phyloP scores from a whole-genome alignment of 2,329 filamentous ascomycete genomes.

The Zymoseptoria passerinii region DNA sequence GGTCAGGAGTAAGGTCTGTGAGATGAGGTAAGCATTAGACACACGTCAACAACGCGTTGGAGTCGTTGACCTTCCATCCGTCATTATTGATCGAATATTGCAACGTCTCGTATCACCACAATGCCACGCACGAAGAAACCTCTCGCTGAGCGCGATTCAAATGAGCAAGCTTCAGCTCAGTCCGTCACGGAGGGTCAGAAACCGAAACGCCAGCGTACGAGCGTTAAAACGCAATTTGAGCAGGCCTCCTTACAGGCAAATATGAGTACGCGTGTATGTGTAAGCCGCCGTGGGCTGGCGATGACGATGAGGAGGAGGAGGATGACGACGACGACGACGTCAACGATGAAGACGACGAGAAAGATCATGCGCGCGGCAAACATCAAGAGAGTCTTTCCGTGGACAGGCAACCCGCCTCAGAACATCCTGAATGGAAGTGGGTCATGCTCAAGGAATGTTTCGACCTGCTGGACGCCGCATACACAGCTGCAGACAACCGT shows the following conservation, averaged over 20 bases:
- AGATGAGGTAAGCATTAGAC: background rate
- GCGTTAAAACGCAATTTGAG: constrained; percentile 5
- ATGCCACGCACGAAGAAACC: constrained; percentile 5
- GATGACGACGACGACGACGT: background rate
- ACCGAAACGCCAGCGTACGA: constrained; percentile 4
- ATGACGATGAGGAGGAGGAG: background rate
- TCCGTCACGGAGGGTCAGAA: background rate
- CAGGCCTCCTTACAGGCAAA: constrained; percentile 1
- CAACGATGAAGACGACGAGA: background rate
- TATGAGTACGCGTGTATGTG: constrained; percentile 6
- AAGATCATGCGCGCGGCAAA: background rate
- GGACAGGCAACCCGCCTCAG: constrained; percentile 1
- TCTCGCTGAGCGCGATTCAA: constrained; percentile 2
- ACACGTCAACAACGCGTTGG: background rate
- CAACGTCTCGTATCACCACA: background rate
- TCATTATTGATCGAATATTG: background rate
- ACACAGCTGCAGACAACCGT: background rate
- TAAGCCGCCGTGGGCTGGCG: constrained; percentile 3
- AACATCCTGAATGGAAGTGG: constrained; percentile 7
- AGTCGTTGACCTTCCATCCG: background rate
- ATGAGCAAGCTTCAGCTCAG: background rate
- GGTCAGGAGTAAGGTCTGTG: background rate
- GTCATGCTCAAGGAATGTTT: constrained; percentile 4
- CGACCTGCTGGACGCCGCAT: constrained; percentile 3
- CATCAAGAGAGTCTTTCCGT: background rate